A percentile compares a stretch with the other conserved stretches of the same genome.
Conservation (phyloP, 441 rosid species). For the Erodium chrysanthum region DNA sequence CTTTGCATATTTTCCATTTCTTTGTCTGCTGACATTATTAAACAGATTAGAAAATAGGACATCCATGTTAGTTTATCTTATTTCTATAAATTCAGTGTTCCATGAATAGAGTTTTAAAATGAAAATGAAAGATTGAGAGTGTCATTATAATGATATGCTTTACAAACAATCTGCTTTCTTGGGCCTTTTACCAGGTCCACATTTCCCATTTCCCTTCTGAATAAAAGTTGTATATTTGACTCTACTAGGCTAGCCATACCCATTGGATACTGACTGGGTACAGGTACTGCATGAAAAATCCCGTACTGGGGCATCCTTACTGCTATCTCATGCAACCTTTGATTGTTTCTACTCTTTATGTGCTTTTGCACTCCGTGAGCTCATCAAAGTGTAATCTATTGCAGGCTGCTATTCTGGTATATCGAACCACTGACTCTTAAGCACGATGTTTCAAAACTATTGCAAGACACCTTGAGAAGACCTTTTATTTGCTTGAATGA, state of each 20-base stretch:
- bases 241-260: neutral
- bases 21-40: neutral
- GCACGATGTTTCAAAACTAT: conserved; percentile 44
- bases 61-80: neutral
- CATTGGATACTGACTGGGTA: neutral
- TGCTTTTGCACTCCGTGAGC: neutral
- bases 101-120: neutral
- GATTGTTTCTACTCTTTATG: neutral
- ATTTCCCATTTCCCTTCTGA: conserved; percentile 7
- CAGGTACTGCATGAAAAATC: neutral
- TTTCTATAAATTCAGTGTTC: neutral
- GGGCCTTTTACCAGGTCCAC: neutral
- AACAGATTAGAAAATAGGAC: neutral
- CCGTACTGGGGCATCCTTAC: neutral
- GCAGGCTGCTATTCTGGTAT: conserved; percentile 68
- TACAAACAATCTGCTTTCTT: neutral
- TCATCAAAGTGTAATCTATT: conserved; percentile 3
- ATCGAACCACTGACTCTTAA: conserved; percentile 49
- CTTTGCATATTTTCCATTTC: neutral
- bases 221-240: neutral
- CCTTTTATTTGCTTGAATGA: conserved; percentile 53
- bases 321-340: neutral
- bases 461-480: conserved; percentile 39
- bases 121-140: neutral
- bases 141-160: neutral